These are phyloP conservation scores for Taphrina betulina DNA, from an alignment of 1,139 yeast species.

Conservation along the genomic window DNA sequence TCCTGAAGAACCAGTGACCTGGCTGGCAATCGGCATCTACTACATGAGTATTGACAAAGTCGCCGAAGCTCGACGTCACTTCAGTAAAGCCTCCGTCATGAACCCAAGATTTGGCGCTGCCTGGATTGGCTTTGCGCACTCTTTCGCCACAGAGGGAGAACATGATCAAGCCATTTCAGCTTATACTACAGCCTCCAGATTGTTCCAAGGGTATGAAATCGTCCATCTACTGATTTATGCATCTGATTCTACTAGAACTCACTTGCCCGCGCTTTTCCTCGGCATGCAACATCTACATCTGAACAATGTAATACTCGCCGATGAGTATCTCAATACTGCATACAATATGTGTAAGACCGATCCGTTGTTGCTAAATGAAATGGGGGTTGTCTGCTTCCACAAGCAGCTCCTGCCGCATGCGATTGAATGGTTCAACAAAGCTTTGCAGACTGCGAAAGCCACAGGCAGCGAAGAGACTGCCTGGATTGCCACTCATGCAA, in stretches of 20 bases:
- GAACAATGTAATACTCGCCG: constrained; percentile 77
- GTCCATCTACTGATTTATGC: not conserved
- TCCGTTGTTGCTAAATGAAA: constrained; percentile 82
- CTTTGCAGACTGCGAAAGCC: constrained; percentile 66
- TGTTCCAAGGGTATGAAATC: constrained; percentile 71
- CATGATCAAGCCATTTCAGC: constrained; percentile 98
- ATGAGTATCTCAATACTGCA: constrained; percentile 77
- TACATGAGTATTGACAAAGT: constrained; percentile 73
- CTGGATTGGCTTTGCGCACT: constrained; percentile 98
- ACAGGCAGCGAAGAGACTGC: constrained; percentile 78
- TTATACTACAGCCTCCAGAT: constrained; percentile 89
- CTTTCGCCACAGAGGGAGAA: constrained; percentile 96
- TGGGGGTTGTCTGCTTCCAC: constrained; percentile 87
- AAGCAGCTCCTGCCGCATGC: constrained; percentile 67
- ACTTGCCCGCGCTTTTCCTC: constrained; percentile 79
- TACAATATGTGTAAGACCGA: constrained; percentile 77
- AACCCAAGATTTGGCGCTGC: constrained; percentile 93
- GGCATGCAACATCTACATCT: constrained; percentile 96
- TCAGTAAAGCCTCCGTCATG: constrained; percentile 82
- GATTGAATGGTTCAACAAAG: constrained; percentile 68
- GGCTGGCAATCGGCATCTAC: constrained; percentile 92
- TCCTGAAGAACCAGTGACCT: constrained; percentile 79
- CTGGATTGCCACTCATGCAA: constrained; percentile 83
- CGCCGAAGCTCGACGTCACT: constrained; percentile 80
- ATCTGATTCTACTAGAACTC: constrained; percentile 49